These are phyloP conservation scores for Amanita subjunquillea DNA, from an alignment of 768 basidiomycete species.

Conservation along the genomic window DNA sequence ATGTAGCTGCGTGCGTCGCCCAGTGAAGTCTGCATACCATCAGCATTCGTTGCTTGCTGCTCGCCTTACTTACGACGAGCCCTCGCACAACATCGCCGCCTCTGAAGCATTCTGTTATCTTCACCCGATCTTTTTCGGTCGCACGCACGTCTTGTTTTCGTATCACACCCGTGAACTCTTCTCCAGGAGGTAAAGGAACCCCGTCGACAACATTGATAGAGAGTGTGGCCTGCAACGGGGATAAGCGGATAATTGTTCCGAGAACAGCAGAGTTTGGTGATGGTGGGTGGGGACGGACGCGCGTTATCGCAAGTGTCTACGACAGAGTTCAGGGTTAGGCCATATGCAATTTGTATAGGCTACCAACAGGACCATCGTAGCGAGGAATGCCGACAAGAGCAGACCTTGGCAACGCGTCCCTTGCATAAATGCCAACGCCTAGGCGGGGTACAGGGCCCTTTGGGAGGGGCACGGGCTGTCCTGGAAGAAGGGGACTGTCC, in stretches of 20 bases:
- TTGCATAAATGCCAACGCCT: constrained; percentile 57
- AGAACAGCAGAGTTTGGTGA: constrained; percentile 67
- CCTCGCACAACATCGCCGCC: constrained; percentile 88
- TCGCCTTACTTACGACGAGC: constrained; percentile 51
- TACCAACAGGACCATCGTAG: constrained; percentile 59
- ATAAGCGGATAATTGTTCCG: constrained; percentile 74
- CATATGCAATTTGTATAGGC: constrained; percentile 15
- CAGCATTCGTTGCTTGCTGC: not conserved
- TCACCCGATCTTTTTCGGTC: constrained; percentile 84
- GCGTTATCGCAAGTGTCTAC: constrained; percentile 55
- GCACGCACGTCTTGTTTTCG: constrained; percentile 82
- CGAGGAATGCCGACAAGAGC: constrained; percentile 58
- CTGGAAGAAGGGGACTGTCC: constrained; percentile 46
- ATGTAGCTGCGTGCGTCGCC: constrained; percentile 91
- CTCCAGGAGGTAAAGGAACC: constrained; percentile 67
- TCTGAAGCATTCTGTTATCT: constrained; percentile 84
- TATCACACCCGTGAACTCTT: constrained; percentile 86
- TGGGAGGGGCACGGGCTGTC: constrained; percentile 61
- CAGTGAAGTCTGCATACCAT: constrained; percentile 62
- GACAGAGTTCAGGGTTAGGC: constrained; percentile 12
- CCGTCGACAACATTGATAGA: constrained; percentile 86
- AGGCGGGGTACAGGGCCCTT: constrained; percentile 44
- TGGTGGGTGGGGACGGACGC: constrained; percentile 65
- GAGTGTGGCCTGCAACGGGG: constrained; percentile 73
- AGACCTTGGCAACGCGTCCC: constrained; percentile 56